These are phyloP conservation scores for Aspergillus aculeatinus DNA, from an alignment of 2,329 filamentous ascomycete genomes.

Conservation along the genomic window DNA sequence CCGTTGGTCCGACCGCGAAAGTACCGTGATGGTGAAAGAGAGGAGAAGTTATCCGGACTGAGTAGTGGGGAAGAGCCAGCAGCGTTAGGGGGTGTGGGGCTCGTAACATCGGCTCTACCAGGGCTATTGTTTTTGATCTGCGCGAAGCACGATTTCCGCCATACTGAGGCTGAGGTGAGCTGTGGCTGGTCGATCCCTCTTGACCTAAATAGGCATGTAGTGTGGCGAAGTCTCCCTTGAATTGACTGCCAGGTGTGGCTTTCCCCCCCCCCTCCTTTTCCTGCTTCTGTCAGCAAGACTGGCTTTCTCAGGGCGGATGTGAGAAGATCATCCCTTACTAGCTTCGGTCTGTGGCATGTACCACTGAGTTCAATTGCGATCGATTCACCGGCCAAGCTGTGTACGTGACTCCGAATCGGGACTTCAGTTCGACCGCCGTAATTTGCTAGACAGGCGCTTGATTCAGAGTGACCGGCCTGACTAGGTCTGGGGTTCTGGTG, in stretches of 20 bases:
- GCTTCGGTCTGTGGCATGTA: neutral
- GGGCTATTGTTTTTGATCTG: neutral
- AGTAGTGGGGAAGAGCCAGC: neutral
- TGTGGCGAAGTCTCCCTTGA: constrained; percentile 6
- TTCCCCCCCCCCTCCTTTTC: neutral
- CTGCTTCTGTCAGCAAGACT: neutral
- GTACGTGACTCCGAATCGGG: neutral
- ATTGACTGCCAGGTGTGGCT: neutral
- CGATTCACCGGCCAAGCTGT: neutral
- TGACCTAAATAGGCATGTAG: constrained; percentile 3
- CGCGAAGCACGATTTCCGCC: neutral
- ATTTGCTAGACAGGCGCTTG: neutral
- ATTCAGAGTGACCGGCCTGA: too few species aligned
- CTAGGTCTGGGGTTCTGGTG: neutral
- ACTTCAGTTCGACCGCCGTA: neutral
- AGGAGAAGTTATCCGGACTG: neutral
- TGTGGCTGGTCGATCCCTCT: constrained; percentile 4
- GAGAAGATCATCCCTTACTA: constrained; percentile 1
- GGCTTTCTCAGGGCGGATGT: neutral
- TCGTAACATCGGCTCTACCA: neutral
- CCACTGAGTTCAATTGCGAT: neutral
- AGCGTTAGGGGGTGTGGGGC: neutral
- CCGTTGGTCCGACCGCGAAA: neutral
- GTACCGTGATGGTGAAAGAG: neutral
- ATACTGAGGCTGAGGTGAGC: constrained; percentile 1